Percentiles rank a stretch among this genome's conserved stretches.
Evolutionary conservation across 2,329 filamentous ascomycete species (phyloP).

Genomic region (Diaporthe helianthi): DNA sequence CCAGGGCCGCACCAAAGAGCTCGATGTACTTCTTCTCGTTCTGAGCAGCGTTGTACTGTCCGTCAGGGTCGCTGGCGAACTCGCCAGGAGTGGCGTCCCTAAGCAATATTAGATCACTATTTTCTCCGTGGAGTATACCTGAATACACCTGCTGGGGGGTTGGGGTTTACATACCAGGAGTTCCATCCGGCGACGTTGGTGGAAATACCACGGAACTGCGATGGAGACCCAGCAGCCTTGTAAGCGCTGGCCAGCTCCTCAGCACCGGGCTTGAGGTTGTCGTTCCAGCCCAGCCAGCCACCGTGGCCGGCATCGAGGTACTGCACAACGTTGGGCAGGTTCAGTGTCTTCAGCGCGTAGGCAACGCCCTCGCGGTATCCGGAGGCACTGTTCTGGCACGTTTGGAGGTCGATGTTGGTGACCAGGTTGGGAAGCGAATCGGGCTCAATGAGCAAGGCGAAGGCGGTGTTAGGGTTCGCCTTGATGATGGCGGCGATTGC

Average conservation of each 20-base stretch:
- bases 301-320: slow-evolving; percentile 70
- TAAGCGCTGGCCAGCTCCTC: slow-evolving; percentile 49
- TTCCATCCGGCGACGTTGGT: slow-evolving; percentile 52
- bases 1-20: slow-evolving; percentile 39
- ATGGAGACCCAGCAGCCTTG: slow-evolving; percentile 47
- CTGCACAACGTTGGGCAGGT: slow-evolving; percentile 67
- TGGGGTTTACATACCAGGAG: slow-evolving; percentile 42
- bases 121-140: no score
- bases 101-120: slow-evolving; percentile 34
- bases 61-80: slow-evolving; percentile 51
- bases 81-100: slow-evolving; percentile 43
- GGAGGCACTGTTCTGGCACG: slow-evolving; percentile 39
- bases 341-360: slow-evolving; percentile 48
- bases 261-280: slow-evolving; percentile 55
- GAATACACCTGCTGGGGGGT: no score
- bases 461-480: neutral
- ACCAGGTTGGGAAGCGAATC: slow-evolving; percentile 47
- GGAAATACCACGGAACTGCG: slow-evolving; percentile 48
- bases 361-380: slow-evolving; percentile 41
- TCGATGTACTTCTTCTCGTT: slow-evolving; percentile 52
- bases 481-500: slow-evolving; percentile 36
- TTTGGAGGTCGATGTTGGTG: slow-evolving; percentile 42
- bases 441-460: slow-evolving; percentile 40
- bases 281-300: slow-evolving; percentile 70
- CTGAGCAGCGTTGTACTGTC: slow-evolving; percentile 50